Evolutionary conservation across 164 flowering plant species (phyloP).

Genomic region (Piper betle): DNA sequence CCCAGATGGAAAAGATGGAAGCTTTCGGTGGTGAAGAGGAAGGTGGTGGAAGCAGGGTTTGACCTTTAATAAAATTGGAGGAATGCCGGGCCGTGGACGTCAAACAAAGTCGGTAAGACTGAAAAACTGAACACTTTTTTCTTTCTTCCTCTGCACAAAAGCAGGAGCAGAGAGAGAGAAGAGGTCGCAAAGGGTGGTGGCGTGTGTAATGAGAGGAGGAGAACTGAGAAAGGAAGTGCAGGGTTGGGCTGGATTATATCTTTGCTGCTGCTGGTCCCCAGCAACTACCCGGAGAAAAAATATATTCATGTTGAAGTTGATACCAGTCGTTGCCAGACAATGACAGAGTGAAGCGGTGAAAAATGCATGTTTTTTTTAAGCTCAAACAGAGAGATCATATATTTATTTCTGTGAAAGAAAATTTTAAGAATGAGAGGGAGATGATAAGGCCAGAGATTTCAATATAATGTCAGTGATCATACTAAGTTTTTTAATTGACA

Average conservation of each 20-base stretch:
- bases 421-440: no score
- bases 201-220: not conserved
- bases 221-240: constrained; percentile 1
- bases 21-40: not conserved
- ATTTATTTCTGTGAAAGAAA: no score
- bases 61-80: no score
- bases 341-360: not conserved
- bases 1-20: not conserved
- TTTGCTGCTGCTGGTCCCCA: constrained; percentile 8
- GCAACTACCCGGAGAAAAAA: no score
- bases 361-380: not conserved
- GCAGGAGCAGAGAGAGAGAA: not conserved
- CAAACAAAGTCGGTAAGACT: constrained; percentile 17
- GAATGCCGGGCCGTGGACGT: constrained; percentile 36
- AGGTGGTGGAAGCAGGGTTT: not conserved
- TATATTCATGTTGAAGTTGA: no score
- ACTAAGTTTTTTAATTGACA: no score
- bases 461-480: no score
- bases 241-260: constrained; percentile 1
- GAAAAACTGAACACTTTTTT: not conserved
- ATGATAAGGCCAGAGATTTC: no score
- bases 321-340: not conserved
- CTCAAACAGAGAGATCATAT: no score
- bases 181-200: not conserved
- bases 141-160: constrained; percentile 6